phyloP scores from a whole-genome alignment of 2,329 filamentous ascomycete genomes.

The Colletotrichum endophyticum region DNA sequence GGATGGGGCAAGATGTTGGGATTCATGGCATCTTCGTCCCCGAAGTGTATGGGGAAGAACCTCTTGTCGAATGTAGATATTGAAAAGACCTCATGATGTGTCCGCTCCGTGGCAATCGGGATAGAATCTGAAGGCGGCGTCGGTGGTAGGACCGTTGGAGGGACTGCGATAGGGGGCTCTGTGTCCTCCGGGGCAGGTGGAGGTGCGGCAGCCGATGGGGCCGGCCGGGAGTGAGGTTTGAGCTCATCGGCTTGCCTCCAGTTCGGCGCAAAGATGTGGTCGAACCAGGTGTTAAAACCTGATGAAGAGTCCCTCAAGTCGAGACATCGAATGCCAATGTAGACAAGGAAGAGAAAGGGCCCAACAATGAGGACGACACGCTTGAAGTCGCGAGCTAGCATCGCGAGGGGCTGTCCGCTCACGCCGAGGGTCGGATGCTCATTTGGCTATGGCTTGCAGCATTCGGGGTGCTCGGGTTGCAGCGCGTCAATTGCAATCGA shows the following conservation, averaged over 20 bases:
- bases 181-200: slow-evolving; percentile 38
- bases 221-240: slow-evolving; percentile 27
- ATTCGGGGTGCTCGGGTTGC: neutral
- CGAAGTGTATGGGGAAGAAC: slow-evolving; percentile 57
- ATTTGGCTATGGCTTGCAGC: neutral
- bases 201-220: slow-evolving; percentile 32
- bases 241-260: slow-evolving; percentile 15
- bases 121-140: neutral
- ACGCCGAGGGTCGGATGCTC: neutral
- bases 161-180: slow-evolving; percentile 15
- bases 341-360: slow-evolving; percentile 32
- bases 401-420: slow-evolving; percentile 18
- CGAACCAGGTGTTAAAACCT: neutral
- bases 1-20: slow-evolving; percentile 65
- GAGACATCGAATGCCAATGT: slow-evolving; percentile 25
- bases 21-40: slow-evolving; percentile 47
- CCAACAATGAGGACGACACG: slow-evolving; percentile 33
- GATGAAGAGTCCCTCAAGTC: neutral
- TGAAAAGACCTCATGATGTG: slow-evolving; percentile 49
- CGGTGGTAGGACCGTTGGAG: neutral
- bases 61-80: slow-evolving; percentile 46
- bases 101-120: neutral
- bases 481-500: neutral
- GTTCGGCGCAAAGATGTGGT: slow-evolving; percentile 4
- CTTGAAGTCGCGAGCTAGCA: slow-evolving; percentile 36